Percentiles rank a stretch among this genome's conserved stretches.
Evolutionary conservation across 108 stramenopile genomes (phyloP).

Genomic region (Cyclotella choctawhatcheeana): DNA sequence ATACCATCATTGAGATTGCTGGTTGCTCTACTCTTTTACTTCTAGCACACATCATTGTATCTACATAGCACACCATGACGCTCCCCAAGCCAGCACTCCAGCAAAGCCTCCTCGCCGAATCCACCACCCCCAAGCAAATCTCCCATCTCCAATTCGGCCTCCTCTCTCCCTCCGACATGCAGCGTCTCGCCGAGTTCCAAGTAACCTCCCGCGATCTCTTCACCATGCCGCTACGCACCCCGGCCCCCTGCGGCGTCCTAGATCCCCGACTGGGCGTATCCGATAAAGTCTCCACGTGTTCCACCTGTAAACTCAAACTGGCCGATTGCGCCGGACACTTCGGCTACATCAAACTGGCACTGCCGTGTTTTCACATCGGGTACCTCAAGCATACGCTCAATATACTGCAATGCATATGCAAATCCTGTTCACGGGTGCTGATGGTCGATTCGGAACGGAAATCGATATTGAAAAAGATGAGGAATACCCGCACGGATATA

Average conservation of each 20-base stretch:
- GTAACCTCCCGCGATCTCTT: conserved; percentile 93
- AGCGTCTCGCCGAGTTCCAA: conserved; percentile 93
- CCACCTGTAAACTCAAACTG: conserved; percentile 92
- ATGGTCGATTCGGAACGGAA: conserved; percentile 75
- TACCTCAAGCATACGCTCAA: conserved; percentile 94
- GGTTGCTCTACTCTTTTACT: too few species aligned
- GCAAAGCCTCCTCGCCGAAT: conserved; percentile 56
- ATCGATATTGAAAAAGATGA: conserved; percentile 72
- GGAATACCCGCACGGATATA: conserved; percentile 82
- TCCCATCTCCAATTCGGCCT: conserved; percentile 96
- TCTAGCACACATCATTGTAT: background rate
- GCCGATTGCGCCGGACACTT: conserved; percentile 97
- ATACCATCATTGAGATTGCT: too few species aligned
- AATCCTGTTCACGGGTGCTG: conserved; percentile 94
- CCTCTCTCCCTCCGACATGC: conserved; percentile 91
- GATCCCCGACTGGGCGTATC: conserved; percentile 95
- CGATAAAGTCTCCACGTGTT: conserved; percentile 88
- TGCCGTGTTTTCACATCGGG: conserved; percentile 98
- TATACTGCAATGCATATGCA: conserved; percentile 96
- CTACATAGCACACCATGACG: conserved; percentile 3
- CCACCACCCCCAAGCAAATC: conserved; percentile 91
- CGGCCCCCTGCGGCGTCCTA: conserved; percentile 91
- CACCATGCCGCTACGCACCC: conserved; percentile 89
- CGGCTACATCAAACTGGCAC: conserved; percentile 93
- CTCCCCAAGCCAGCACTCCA: conserved; percentile 21